Percentiles rank a stretch among this genome's conserved stretches.
Conservation (phyloP, 1,139 yeast species). For the Spathaspora sp. region DNA sequence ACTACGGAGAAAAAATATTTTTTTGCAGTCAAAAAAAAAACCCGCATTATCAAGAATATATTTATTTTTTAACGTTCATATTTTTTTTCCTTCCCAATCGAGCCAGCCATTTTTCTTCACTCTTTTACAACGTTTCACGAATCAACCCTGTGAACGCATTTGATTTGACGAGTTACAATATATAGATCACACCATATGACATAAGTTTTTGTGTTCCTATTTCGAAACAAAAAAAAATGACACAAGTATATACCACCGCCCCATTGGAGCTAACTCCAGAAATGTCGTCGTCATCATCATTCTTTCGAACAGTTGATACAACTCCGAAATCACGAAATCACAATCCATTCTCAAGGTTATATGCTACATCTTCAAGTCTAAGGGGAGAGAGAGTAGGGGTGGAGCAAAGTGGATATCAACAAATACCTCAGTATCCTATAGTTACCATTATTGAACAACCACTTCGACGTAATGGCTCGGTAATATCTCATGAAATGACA, state of each 20-base stretch:
- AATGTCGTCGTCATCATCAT: neutral
- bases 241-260: neutral
- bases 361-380: too few relatives aligned
- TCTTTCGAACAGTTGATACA: neutral
- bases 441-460: slow-evolving; percentile 27
- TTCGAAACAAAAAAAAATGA: neutral
- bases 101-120: slow-evolving; percentile 1
- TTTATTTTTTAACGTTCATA: neutral
- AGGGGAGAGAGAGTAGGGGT: too few relatives aligned
- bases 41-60: too few relatives aligned
- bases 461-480: slow-evolving; percentile 27
- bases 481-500: slow-evolving; percentile 33
- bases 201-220: too few relatives aligned
- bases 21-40: slow-evolving; percentile 1
- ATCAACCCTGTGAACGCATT: neutral
- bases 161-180: too few relatives aligned
- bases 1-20: neutral
- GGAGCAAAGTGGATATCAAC: neutral
- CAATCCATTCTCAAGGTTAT: neutral
- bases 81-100: neutral
- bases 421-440: slow-evolving; percentile 17
- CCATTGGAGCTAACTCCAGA: neutral
- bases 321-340: neutral
- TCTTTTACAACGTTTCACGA: neutral
- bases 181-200: too few relatives aligned